Conservation (phyloP, 2,329 filamentous ascomycete species). For the Scedosporium boydii region DNA sequence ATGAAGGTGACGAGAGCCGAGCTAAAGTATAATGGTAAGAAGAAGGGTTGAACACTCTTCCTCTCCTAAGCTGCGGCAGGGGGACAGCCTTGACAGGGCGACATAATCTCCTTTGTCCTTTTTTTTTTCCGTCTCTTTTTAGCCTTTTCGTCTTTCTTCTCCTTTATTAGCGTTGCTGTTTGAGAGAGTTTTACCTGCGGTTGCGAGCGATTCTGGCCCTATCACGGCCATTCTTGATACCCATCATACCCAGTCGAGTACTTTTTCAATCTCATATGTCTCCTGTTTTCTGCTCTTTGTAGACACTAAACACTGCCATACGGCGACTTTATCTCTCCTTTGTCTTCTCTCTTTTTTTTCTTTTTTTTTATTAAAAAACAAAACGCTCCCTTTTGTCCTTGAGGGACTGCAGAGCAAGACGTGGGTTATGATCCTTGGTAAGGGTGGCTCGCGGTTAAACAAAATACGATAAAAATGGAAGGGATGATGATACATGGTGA, state of each 20-base stretch:
- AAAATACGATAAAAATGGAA: too few relatives aligned
- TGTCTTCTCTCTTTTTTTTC: too few relatives aligned
- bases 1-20: slow-evolving; percentile 86
- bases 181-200: not conserved
- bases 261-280: too few relatives aligned
- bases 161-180: not conserved
- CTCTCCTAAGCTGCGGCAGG: slow-evolving; percentile 4
- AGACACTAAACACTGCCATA: too few relatives aligned
- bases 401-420: too few relatives aligned
- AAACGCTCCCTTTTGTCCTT: too few relatives aligned
- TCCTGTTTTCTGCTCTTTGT: too few relatives aligned
- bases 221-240: not conserved
- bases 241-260: not conserved
- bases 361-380: too few relatives aligned
- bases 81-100: not conserved
- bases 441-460: too few relatives aligned
- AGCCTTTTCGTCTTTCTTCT: not conserved
- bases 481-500: too few relatives aligned
- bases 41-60: slow-evolving; percentile 21
- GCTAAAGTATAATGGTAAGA: slow-evolving; percentile 58
- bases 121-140: slow-evolving; percentile 7
- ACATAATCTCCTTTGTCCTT: slow-evolving; percentile 2
- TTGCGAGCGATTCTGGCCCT: not conserved
- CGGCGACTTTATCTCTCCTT: too few relatives aligned
- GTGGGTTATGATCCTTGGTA: too few relatives aligned